A percentile compares a stretch with the other conserved stretches of the same genome.
Conservation (phyloP, 192 early-diverging fungal species). For the Coemansia sp. region DNA sequence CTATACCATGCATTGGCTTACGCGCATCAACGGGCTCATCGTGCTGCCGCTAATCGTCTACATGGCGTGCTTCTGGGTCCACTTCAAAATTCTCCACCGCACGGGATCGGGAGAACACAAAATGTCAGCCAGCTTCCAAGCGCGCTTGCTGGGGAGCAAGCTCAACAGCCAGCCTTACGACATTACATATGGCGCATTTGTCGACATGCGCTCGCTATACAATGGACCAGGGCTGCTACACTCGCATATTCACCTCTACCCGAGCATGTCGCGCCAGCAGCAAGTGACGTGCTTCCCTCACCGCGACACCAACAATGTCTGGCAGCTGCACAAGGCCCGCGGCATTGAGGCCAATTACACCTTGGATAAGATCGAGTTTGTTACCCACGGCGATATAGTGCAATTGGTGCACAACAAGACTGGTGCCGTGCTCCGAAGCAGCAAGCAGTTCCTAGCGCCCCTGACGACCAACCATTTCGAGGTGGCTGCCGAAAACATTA, state of each 20-base stretch:
- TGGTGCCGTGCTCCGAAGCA: constrained; percentile 62
- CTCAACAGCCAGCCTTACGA: constrained; percentile 59
- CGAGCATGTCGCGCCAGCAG: constrained; percentile 70
- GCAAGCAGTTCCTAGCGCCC: constrained; percentile 64
- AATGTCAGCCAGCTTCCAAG: constrained; percentile 90
- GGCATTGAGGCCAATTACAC: constrained; percentile 47
- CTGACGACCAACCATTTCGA: constrained; percentile 73
- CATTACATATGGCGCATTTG: constrained; percentile 40
- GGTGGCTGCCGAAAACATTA: constrained; percentile 61
- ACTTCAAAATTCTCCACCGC: constrained; percentile 82
- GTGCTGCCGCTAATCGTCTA: constrained; percentile 80
- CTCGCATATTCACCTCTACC: constrained; percentile 68
- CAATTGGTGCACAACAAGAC: constrained; percentile 74
- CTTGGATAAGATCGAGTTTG: constrained; percentile 57
- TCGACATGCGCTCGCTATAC: constrained; percentile 37
- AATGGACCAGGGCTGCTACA: constrained; percentile 59
- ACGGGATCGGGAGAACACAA: constrained; percentile 93
- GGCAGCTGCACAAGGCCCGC: constrained; percentile 59
- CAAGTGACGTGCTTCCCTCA: constrained; percentile 90
- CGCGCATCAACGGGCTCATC: constrained; percentile 84
- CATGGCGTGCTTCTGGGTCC: constrained; percentile 87
- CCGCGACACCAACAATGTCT: constrained; percentile 76
- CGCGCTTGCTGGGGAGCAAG: constrained; percentile 75
- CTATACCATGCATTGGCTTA: constrained; percentile 81
- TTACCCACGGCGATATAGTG: constrained; percentile 78